A percentile compares a stretch with the other conserved stretches of the same genome.
These are phyloP conservation scores for Agaricus blazei DNA, from an alignment of 768 basidiomycete genomes.

Conservation along the genomic window DNA sequence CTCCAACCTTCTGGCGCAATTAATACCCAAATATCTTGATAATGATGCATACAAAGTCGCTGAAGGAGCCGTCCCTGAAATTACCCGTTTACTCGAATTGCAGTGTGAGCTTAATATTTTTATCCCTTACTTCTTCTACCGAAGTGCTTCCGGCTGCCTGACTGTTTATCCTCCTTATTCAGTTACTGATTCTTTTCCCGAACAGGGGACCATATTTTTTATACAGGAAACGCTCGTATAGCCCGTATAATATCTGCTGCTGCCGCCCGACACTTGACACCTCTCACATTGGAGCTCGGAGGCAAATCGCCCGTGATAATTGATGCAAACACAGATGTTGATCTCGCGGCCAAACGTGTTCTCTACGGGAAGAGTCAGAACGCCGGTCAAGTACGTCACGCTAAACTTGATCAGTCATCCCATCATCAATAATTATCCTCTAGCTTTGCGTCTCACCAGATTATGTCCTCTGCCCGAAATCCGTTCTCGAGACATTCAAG, in stretches of 20 bases:
- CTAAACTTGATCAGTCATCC: not conserved
- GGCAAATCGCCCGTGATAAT: constrained; percentile 46
- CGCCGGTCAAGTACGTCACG: constrained; percentile 48
- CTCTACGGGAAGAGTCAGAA: constrained; percentile 65
- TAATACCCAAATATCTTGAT: constrained; percentile 51
- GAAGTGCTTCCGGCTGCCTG: not conserved
- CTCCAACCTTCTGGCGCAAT: constrained; percentile 43
- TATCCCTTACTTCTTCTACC: constrained; percentile 14
- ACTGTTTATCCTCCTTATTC: not conserved
- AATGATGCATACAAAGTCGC: constrained; percentile 46
- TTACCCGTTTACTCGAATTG: constrained; percentile 44
- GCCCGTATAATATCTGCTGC: constrained; percentile 46
- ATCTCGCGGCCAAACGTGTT: constrained; percentile 56
- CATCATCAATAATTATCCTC: constrained; percentile 17
- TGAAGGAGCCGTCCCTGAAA: constrained; percentile 55
- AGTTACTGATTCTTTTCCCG: not conserved
- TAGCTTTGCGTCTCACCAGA: constrained; percentile 61
- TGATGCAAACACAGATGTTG: constrained; percentile 20
- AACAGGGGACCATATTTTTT: constrained; percentile 36
- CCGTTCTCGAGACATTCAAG: constrained; percentile 42
- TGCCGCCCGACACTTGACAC: constrained; percentile 50
- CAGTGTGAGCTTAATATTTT: constrained; percentile 28
- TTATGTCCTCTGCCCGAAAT: constrained; percentile 33
- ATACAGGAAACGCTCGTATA: constrained; percentile 41
- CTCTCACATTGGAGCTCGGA: constrained; percentile 52